Conservation (phyloP, 768 basidiomycete genomes). For the Xerocomus spinulosus region DNA sequence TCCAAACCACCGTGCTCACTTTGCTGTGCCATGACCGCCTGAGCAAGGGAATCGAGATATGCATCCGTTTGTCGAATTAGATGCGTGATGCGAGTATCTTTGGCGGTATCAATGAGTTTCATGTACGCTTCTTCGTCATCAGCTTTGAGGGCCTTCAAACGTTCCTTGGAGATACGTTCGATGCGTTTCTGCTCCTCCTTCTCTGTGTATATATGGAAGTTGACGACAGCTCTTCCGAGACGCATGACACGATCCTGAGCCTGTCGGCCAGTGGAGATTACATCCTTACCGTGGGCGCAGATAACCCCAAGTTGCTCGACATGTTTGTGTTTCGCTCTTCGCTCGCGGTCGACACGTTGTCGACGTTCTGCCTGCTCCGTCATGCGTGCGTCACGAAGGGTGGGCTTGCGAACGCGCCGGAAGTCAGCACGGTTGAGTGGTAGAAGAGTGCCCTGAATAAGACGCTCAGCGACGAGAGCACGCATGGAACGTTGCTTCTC, state of each 20-base stretch:
- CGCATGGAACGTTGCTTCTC: slow-evolving; percentile 90
- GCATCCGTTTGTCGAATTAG: slow-evolving; percentile 89
- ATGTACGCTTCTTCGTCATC: slow-evolving; percentile 99
- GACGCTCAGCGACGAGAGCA: slow-evolving; percentile 78
- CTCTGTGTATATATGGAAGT: slow-evolving; percentile 86
- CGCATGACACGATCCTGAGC: slow-evolving; percentile 55
- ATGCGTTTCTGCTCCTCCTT: slow-evolving; percentile 98
- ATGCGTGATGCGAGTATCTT: slow-evolving; percentile 98
- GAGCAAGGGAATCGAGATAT: slow-evolving; percentile 92
- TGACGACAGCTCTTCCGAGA: slow-evolving; percentile 74
- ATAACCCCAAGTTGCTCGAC: slow-evolving; percentile 90
- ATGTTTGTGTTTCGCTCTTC: slow-evolving; percentile 93
- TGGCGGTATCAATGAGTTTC: slow-evolving; percentile 97
- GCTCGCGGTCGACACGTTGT: slow-evolving; percentile 89
- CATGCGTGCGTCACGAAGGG: slow-evolving; percentile 80
- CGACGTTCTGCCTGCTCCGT: slow-evolving; percentile 88
- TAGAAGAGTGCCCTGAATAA: slow-evolving; percentile 82
- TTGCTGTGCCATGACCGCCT: slow-evolving; percentile 92
- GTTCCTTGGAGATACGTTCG: slow-evolving; percentile 93
- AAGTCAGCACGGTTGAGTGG: slow-evolving; percentile 91
- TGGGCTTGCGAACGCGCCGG: slow-evolving; percentile 80
- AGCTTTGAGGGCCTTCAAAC: slow-evolving; percentile 93
- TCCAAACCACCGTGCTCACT: slow-evolving; percentile 50
- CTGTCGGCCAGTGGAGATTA: slow-evolving; percentile 62
- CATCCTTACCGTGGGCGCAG: slow-evolving; percentile 73